Percentiles rank a stretch among this genome's conserved stretches.
These are phyloP conservation scores for Daldinia grandis DNA, from an alignment of 495 filamentous ascomycete genomes.

Conservation along the genomic window DNA sequence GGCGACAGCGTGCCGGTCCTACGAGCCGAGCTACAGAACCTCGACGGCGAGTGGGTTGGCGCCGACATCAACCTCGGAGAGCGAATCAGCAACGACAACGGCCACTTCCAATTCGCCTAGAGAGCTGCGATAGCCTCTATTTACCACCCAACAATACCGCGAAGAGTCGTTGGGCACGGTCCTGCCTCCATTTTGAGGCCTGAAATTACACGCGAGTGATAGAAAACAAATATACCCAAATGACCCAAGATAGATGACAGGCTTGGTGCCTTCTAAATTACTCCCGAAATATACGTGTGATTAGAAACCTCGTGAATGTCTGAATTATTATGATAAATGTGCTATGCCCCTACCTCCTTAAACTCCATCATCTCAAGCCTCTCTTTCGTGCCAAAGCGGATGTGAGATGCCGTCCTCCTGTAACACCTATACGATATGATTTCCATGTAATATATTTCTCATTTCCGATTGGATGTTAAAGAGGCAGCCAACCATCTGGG, in stretches of 20 bases:
- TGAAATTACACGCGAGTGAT: background rate
- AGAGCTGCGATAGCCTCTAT: background rate
- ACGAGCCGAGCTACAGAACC: slow-evolving; percentile 6
- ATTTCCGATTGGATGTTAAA: background rate
- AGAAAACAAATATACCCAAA: background rate
- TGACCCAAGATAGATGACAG: background rate
- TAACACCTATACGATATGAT: background rate
- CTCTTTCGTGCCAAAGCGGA: background rate
- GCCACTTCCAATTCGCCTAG: background rate
- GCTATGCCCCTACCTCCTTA: background rate
- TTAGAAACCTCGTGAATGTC: background rate
- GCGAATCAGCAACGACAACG: slow-evolving; percentile 13
- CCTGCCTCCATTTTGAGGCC: background rate
- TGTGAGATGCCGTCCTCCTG: background rate
- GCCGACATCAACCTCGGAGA: slow-evolving; percentile 10
- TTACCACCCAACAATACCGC: background rate
- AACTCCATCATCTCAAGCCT: background rate
- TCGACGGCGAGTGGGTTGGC: slow-evolving; percentile 2
- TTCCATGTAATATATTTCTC: background rate
- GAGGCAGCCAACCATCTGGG: background rate
- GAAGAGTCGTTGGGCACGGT: background rate
- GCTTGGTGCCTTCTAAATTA: background rate
- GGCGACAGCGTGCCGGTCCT: slow-evolving; percentile 3
- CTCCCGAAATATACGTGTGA: background rate
- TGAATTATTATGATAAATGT: background rate